Evolutionary conservation across 441 rosid species (phyloP), one percentile per base, ranked within the genome.

Genomic region (Arabidopsis hybrid): DNA sequence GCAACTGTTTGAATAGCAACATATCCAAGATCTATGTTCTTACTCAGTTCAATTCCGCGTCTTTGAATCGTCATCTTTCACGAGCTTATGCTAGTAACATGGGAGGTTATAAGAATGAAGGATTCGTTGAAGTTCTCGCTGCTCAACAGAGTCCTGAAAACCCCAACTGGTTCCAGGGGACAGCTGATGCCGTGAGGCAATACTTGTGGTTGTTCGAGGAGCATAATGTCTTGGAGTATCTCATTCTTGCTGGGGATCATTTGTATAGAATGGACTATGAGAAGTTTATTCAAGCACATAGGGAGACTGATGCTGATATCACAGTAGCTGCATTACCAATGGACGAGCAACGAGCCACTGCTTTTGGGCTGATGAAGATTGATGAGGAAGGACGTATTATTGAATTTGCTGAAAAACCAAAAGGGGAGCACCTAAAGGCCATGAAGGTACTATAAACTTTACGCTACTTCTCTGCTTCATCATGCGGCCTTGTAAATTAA

Each of bases 71-170:
- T 6, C 98, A 91, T 71, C 89, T 94, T 21, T 94, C 98, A 1
- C 82, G 98, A 36, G 98, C 97, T 0, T 91, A 94, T 74, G 98
- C 97, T 0, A 88, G 90, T 77, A 92, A 94, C 85, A 89, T 94
- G 97, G 97, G 95, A 21, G 98, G 98, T 57, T 90, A 94, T 80
- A 87, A 94, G 88, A 94, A 91, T 47, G 97, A 94, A 83, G 98
- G 98, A 2, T 94, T 94, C 70, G 97, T 94, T 35, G 98, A 94
- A 64, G 98, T 91, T 60, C 98, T 94, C 74, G 98, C 98, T 10
- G 98, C 98, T 59, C 97, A 94, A 83, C 97, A 91, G 83, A 94
- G 96, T 72, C 98, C 98, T 0, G 98, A 94, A 78, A 94, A 94
- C 43, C 98, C 98, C 16, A 94, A 94, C 67, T 94, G 98, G 98